Evolutionary conservation across 345 rosid species (phyloP).

Genomic region (Pugionium dolabratum): DNA sequence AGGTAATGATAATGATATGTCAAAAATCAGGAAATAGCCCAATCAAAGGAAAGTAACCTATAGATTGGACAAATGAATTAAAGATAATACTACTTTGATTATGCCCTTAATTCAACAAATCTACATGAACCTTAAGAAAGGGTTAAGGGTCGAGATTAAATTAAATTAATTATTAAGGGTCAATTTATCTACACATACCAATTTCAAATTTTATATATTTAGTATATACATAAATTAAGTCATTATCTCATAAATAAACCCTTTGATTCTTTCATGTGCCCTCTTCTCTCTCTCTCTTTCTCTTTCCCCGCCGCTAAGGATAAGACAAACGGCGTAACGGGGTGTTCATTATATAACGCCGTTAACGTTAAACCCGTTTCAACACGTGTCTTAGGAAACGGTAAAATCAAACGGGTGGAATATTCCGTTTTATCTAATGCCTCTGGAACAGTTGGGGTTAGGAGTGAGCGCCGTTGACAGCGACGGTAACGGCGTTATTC

Average conservation of each 20-base stretch:
- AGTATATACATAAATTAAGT: not conserved
- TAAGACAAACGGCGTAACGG: slow-evolving; percentile 54
- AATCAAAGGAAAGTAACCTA: slow-evolving; percentile 21
- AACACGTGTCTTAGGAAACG: slow-evolving; percentile 12
- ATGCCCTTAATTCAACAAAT: slow-evolving; percentile 34
- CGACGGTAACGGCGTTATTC: slow-evolving; percentile 46
- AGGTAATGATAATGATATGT: slow-evolving; percentile 28
- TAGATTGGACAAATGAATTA: slow-evolving; percentile 25
- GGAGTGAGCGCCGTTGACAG: slow-evolving; percentile 47
- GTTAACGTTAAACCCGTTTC: slow-evolving; percentile 43
- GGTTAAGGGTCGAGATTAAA: slow-evolving; percentile 43
- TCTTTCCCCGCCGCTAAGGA: slow-evolving; percentile 30
- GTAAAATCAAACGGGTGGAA: not conserved
- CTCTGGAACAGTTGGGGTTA: slow-evolving; percentile 53
- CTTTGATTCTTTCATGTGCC: slow-evolving; percentile 17
- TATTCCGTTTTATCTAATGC: slow-evolving; percentile 43
- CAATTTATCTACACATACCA: slow-evolving; percentile 34
- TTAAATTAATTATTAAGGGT: slow-evolving; percentile 34
- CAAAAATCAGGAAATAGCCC: slow-evolving; percentile 28
- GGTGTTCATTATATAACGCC: slow-evolving; percentile 44
- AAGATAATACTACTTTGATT: slow-evolving; percentile 16
- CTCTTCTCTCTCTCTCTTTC: not conserved
- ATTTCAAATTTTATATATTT: not conserved
- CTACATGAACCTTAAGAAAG: slow-evolving; percentile 31
- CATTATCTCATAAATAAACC: slow-evolving; percentile 26